Evolutionary conservation across 1,284 basidiomycete genomes (phyloP), one percentile per base, ranked within the genome.

Genomic region (Boletus semigastroideus): DNA sequence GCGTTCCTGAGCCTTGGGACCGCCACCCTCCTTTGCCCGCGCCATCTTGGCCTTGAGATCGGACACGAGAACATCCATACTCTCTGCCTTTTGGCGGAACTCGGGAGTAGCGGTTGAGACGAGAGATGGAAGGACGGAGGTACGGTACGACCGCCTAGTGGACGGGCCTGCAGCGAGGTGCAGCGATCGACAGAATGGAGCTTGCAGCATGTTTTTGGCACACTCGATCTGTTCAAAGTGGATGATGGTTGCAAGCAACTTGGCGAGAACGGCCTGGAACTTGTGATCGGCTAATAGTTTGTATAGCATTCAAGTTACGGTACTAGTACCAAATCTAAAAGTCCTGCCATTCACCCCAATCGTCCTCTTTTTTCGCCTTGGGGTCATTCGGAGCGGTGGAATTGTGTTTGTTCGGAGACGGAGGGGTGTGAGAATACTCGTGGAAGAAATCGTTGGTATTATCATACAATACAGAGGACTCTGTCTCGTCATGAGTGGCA

Each of bases 301-400:
- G 34, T 58, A 48, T 36, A n/a, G n/a, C n/a, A 36, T 36, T 36
- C 34, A n/a, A 36, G 31, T 33, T 25, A 25, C 25, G 31, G 31
- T 33, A 33, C 31, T 33, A 33, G 12, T 33, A 33, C 37, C 33
- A 5, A 34, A 19, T 54, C 74, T 78, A 89, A 63, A 89, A 89
- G 63, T 87, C 85, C 69, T 88, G 84, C 87, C 87, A 90, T 38
- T 89, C 86, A 50, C 80, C 85, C 83, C 86, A 88, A 40, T 80
- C 79, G 52, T 78, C 79, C 39, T 72, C 74, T 63, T 82, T 80
- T 55, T 73, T 72, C 38, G 60, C 59, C 46, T 66, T 63, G 10
- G 57, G 57, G 17, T 67, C 46, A 39, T 59, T 59, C 19, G 62
- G 45, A 37, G 64, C 52, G 46, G 45, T 57, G 34, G 45, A 65